A percentile compares a stretch with the other conserved stretches of the same genome.
phyloP scores from a whole-genome alignment of 768 basidiomycete species.

The Pisolithus albus region DNA sequence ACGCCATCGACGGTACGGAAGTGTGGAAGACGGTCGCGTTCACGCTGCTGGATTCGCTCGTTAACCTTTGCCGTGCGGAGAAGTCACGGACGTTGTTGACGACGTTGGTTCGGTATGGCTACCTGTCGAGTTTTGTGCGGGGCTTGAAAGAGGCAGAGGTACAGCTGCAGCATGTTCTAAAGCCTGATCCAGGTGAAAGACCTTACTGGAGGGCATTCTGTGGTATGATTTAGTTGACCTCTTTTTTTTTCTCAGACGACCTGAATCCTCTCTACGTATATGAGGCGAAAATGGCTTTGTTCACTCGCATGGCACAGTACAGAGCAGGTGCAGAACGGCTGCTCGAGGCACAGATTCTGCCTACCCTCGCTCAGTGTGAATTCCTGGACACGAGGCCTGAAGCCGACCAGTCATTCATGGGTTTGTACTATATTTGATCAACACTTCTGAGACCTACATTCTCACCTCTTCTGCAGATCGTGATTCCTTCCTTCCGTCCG shows the following conservation, averaged over 20 bases:
- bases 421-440: slow-evolving; percentile 33
- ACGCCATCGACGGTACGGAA: slow-evolving; percentile 91
- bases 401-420: slow-evolving; percentile 74
- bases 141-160: slow-evolving; percentile 79
- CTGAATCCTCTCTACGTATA: slow-evolving; percentile 90
- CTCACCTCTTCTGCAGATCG: slow-evolving; percentile 43
- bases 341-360: slow-evolving; percentile 69
- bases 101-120: slow-evolving; percentile 64
- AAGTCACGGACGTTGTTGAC: slow-evolving; percentile 58
- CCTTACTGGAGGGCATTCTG: slow-evolving; percentile 1
- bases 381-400: slow-evolving; percentile 83
- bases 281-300: slow-evolving; percentile 88
- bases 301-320: slow-evolving; percentile 78
- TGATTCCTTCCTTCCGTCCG: slow-evolving; percentile 82
- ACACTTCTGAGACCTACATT: background rate
- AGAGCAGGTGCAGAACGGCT: slow-evolving; percentile 79
- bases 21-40: slow-evolving; percentile 97
- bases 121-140: slow-evolving; percentile 72
- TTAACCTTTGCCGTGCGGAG: slow-evolving; percentile 63
- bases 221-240: background rate
- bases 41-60: slow-evolving; percentile 77
- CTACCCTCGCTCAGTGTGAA: slow-evolving; percentile 74
- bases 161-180: slow-evolving; percentile 67
- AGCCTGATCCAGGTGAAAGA: slow-evolving; percentile 79
- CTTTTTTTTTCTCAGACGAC: slow-evolving; percentile 49